phyloP scores from a whole-genome alignment of 208 protist genomes.

The Wallacemonas rigidus region DNA sequence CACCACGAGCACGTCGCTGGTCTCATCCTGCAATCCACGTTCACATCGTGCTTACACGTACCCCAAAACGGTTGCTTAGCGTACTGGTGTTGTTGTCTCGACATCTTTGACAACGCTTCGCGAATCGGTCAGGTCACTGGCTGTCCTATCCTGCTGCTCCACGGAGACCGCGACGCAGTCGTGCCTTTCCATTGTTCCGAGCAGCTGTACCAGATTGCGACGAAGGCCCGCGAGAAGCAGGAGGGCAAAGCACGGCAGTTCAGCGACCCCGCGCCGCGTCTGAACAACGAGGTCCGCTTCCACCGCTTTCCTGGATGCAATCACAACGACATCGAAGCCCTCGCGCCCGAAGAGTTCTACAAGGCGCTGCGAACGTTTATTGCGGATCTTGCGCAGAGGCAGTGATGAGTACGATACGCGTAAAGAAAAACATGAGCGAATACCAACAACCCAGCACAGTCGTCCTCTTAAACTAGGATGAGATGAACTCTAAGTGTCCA shows the following conservation, averaged over 20 bases:
- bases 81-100: constrained; percentile 36
- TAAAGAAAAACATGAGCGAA: too few relatives aligned
- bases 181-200: constrained; percentile 58
- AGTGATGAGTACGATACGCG: not conserved
- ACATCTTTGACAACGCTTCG: constrained; percentile 65
- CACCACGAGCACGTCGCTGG: constrained; percentile 62
- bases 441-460: too few relatives aligned
- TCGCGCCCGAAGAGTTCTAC: constrained; percentile 22
- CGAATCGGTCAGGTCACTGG: constrained; percentile 38
- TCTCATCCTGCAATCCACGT: constrained; percentile 70
- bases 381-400: not conserved
- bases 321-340: constrained; percentile 71
- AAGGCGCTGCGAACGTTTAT: constrained; percentile 37
- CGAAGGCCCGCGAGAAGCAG: constrained; percentile 13
- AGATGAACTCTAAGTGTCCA: too few relatives aligned
- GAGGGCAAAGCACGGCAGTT: not conserved
- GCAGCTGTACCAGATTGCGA: constrained; percentile 35
- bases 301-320: constrained; percentile 31
- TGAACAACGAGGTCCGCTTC: constrained; percentile 18
- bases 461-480: too few relatives aligned
- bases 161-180: constrained; percentile 59
- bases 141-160: constrained; percentile 73
- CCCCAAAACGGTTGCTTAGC: constrained; percentile 32
- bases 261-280: not conserved
- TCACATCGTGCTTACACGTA: constrained; percentile 69